A percentile compares a stretch with the other conserved stretches of the same genome.
Evolutionary conservation across 441 rosid genomes (phyloP).

Genomic region (Syzygium syzygioides): DNA sequence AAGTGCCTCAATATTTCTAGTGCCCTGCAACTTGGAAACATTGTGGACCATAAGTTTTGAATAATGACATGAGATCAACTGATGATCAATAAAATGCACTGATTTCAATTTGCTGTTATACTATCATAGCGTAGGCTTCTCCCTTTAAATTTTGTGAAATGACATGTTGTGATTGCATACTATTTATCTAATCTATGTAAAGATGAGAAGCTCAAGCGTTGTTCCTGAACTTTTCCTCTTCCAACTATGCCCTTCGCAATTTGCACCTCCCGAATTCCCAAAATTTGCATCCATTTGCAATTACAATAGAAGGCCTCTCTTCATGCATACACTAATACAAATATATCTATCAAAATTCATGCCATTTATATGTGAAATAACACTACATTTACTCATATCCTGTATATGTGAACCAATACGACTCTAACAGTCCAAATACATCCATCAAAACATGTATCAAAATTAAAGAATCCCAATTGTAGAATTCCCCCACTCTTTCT

Average conservation of each 20-base stretch:
- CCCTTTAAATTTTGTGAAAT: neutral
- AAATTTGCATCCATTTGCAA: too few relatives aligned
- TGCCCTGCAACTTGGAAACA: too few relatives aligned
- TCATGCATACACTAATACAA: too few relatives aligned
- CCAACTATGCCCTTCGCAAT: rapidly evolving
- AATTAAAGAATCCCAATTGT: neutral
- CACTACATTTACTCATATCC: neutral
- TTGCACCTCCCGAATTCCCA: too few relatives aligned
- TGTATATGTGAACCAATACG: neutral
- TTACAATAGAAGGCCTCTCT: too few relatives aligned
- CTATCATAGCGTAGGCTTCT: neutral
- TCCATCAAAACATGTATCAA: neutral
- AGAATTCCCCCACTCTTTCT: neutral
- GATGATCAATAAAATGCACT: too few relatives aligned
- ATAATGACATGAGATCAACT: too few relatives aligned
- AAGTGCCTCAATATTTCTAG: neutral
- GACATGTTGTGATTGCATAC: too few relatives aligned
- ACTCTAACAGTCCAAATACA: neutral
- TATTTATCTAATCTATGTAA: too few relatives aligned
- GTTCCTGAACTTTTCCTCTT: neutral
- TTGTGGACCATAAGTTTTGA: neutral
- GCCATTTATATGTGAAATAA: neutral
- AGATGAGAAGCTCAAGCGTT: too few relatives aligned
- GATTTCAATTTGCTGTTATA: too few relatives aligned
- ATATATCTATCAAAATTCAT: neutral